A percentile compares a stretch with the other conserved stretches of the same genome.
Conservation (phyloP, 1,284 basidiomycete species). For the Pisolithus thermaeus region DNA sequence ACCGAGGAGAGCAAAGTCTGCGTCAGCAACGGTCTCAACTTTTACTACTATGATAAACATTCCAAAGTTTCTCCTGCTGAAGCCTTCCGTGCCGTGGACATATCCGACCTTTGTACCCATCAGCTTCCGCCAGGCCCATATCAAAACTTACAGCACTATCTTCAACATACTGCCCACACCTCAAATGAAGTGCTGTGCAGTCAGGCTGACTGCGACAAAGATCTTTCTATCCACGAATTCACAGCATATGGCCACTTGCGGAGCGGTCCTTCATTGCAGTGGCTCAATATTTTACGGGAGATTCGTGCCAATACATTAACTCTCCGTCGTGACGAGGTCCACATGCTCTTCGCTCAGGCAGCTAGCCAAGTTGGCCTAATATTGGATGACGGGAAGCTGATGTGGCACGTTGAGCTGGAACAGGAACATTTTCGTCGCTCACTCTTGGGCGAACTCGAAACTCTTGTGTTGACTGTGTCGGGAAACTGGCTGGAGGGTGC, state of each 20-base stretch:
- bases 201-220: constrained; percentile 33
- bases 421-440: constrained; percentile 28
- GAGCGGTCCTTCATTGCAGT: constrained; percentile 39
- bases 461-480: constrained; percentile 25
- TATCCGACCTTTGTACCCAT: constrained; percentile 26
- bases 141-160: constrained; percentile 29
- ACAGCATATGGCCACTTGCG: constrained; percentile 39
- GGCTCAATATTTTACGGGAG: constrained; percentile 44
- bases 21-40: constrained; percentile 32
- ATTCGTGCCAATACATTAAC: constrained; percentile 32
- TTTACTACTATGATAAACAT: constrained; percentile 16
- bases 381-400: constrained; percentile 10
- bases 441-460: constrained; percentile 31
- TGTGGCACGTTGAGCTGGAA: constrained; percentile 33
- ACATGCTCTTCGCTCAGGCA: constrained; percentile 36
- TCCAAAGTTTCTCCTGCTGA: constrained; percentile 8
- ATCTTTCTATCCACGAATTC: constrained; percentile 39
- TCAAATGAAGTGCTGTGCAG: constrained; percentile 39
- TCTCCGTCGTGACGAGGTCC: constrained; percentile 34
- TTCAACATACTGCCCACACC: constrained; percentile 33
- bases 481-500: constrained; percentile 39
- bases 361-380: constrained; percentile 37
- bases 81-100: constrained; percentile 9
- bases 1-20: constrained; percentile 18
- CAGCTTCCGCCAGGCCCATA: constrained; percentile 31